phyloP scores from a whole-genome alignment of 345 rosid species.

The Heritiera fomes region DNA sequence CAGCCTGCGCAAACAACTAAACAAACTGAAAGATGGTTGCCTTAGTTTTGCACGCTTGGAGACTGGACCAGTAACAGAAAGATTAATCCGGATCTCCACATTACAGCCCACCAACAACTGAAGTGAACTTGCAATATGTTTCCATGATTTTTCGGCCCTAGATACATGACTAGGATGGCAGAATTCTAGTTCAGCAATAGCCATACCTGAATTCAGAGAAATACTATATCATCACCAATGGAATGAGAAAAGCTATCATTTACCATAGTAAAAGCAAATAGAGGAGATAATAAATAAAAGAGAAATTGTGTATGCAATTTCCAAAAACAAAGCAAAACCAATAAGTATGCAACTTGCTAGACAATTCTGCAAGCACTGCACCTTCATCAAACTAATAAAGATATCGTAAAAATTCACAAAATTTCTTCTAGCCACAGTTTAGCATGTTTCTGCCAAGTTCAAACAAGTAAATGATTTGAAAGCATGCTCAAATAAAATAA shows the following conservation, averaged over 20 bases:
- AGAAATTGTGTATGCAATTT: neutral
- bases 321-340: neutral
- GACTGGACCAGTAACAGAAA: slow-evolving; percentile 46
- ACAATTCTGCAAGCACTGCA: neutral
- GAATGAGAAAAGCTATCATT: neutral
- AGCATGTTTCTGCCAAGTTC: neutral
- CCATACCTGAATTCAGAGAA: slow-evolving; percentile 53
- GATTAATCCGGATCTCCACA: slow-evolving; percentile 82
- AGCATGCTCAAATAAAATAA: neutral
- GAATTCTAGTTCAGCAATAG: slow-evolving; percentile 78
- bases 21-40: slow-evolving; percentile 61
- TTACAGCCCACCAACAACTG: slow-evolving; percentile 77
- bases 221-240: slow-evolving; percentile 12
- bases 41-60: slow-evolving; percentile 51
- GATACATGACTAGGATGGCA: slow-evolving; percentile 52
- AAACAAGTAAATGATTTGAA: neutral
- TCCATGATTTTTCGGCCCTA: slow-evolving; percentile 95
- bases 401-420: neutral
- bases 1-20: slow-evolving; percentile 74
- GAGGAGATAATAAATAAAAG: neutral
- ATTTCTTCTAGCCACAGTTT: neutral
- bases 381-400: neutral
- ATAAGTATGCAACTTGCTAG: neutral
- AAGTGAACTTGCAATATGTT: slow-evolving; percentile 78
- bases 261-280: neutral